Conservation (phyloP, 192 early-diverging fungal species). For the Cetraspora pellucida region DNA sequence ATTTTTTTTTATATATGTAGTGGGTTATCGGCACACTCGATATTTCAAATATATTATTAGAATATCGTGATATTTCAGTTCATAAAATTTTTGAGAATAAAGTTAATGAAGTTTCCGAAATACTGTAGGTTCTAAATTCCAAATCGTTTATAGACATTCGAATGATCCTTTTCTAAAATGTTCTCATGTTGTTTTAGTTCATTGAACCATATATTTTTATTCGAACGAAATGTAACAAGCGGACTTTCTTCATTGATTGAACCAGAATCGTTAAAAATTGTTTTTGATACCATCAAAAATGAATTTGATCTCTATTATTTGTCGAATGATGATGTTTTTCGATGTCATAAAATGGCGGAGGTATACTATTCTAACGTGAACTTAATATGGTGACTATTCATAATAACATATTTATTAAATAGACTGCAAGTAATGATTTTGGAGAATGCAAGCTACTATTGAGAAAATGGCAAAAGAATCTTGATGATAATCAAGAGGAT, state of each 20-base stretch:
- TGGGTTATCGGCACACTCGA: constrained; percentile 28
- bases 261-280: background rate
- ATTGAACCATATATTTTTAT: background rate
- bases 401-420: background rate
- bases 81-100: constrained; percentile 2
- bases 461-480: background rate
- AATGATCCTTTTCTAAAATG: constrained; percentile 1
- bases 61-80: constrained; percentile 30
- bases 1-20: constrained; percentile 10
- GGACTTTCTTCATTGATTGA: background rate
- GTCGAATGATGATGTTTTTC: background rate
- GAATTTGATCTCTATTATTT: background rate
- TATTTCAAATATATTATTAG: constrained; percentile 22
- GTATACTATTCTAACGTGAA: background rate
- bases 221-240: background rate
- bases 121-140: constrained; percentile 30
- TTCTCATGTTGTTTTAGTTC: background rate
- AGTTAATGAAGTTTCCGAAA: constrained; percentile 18
- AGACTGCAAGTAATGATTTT: background rate
- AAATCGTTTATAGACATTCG: constrained; percentile 15
- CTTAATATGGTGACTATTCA: background rate
- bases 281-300: background rate
- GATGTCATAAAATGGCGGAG: background rate
- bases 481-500: background rate
- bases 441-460: background rate